Evolutionary conservation across 177 flowering plant species (phyloP).

Genomic region (Telopea speciosissima): DNA sequence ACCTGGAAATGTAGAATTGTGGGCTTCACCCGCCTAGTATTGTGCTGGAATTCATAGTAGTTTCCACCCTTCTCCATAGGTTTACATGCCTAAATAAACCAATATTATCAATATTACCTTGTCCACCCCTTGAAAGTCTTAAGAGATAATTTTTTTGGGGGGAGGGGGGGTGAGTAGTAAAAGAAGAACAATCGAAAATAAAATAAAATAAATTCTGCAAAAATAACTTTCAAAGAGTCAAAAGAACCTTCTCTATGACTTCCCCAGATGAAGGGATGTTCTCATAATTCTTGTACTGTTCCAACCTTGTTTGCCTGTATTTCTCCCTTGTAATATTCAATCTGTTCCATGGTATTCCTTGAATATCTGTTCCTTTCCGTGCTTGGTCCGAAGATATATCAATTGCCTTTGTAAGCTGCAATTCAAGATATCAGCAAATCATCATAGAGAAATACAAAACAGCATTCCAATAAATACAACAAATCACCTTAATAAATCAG

Average conservation of each 20-base stretch:
- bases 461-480: too few species aligned
- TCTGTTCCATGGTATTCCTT: constrained; percentile 53
- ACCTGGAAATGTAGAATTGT: not conserved
- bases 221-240: not conserved
- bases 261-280: constrained; percentile 40
- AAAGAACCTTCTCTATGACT: constrained; percentile 35
- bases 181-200: not conserved
- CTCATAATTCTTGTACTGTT: constrained; percentile 46
- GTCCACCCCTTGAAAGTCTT: not conserved
- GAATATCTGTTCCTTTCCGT: constrained; percentile 46
- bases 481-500: constrained; percentile 8
- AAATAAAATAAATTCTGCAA: too few species aligned
- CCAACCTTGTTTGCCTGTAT: constrained; percentile 46
- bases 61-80: not conserved
- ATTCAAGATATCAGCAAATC: not conserved
- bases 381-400: constrained; percentile 50
- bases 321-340: constrained; percentile 39
- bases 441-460: not conserved
- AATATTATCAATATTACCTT: not conserved
- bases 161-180: too few species aligned
- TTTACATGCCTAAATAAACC: not conserved
- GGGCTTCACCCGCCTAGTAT: not conserved
- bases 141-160: too few species aligned
- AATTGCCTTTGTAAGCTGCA: constrained; percentile 38
- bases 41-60: not conserved